Percentiles rank a stretch among this genome's conserved stretches.
phyloP scores from a whole-genome alignment of 306 rosid species.

The Fragaria nilgerrensis region DNA sequence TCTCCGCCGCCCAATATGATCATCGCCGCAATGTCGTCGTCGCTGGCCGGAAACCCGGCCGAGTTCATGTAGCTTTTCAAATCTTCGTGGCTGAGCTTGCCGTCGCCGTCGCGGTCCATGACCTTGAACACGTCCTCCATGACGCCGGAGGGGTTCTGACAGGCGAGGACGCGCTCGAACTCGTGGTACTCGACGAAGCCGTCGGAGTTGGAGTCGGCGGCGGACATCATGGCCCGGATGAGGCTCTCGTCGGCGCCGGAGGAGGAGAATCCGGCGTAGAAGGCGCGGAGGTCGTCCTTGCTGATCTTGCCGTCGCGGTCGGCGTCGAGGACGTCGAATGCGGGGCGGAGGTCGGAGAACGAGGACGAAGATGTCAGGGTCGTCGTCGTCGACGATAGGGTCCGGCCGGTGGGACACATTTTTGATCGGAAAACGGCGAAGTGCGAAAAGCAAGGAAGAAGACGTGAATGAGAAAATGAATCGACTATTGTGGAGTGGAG shows the following conservation, averaged over 20 bases:
- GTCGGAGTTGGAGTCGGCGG: constrained; percentile 69
- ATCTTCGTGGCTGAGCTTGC: constrained; percentile 65
- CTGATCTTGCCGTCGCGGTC: constrained; percentile 84
- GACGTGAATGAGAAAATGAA: background rate
- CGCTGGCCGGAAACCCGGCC: constrained; percentile 56
- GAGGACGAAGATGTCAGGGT: background rate
- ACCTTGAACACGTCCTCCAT: constrained; percentile 82
- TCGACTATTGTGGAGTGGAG: background rate
- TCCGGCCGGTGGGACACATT: constrained; percentile 65
- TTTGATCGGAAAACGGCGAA: background rate
- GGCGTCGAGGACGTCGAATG: constrained; percentile 71
- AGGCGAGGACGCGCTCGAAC: constrained; percentile 62
- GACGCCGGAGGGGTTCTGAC: constrained; percentile 32
- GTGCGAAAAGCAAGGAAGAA: background rate
- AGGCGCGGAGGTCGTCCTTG: constrained; percentile 67
- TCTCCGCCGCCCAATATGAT: constrained; percentile 62
- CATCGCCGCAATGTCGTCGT: constrained; percentile 74
- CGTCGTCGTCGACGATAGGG: background rate
- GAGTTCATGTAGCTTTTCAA: constrained; percentile 61
- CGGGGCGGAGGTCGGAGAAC: constrained; percentile 45
- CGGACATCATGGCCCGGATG: constrained; percentile 66
- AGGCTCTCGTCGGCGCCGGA: constrained; percentile 43
- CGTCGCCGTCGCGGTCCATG: constrained; percentile 94
- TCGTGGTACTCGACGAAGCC: constrained; percentile 91
- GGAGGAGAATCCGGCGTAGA: constrained; percentile 41